These are phyloP conservation scores for Pulveroboletus sp. DNA, from an alignment of 1,284 basidiomycete species.

Conservation along the genomic window DNA sequence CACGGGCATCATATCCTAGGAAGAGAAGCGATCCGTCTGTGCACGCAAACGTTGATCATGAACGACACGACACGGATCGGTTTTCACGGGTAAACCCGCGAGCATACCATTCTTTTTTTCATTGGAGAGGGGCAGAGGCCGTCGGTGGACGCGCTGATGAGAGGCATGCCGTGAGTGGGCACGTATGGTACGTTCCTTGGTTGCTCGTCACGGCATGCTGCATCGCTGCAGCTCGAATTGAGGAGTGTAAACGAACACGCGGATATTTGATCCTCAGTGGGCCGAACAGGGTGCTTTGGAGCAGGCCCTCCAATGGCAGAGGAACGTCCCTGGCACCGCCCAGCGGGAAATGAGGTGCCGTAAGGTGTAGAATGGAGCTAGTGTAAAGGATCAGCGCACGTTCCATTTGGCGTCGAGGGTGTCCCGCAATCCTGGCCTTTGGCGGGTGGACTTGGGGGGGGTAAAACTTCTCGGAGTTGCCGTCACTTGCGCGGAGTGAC, in stretches of 20 bases:
- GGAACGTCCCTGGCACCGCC: not conserved
- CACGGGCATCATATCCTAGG: constrained; percentile 4
- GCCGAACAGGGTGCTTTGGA: not conserved
- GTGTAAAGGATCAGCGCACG: constrained; percentile 3
- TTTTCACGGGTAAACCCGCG: not conserved
- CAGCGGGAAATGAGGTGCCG: not conserved
- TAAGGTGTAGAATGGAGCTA: not conserved
- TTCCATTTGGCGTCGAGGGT: not conserved
- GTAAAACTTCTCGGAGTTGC: constrained; percentile 12
- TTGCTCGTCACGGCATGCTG: constrained; percentile 3
- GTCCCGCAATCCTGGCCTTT: too few species aligned
- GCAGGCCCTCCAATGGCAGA: not conserved
- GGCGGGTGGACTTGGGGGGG: too few species aligned
- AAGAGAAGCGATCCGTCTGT: constrained; percentile 9
- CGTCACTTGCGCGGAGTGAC: constrained; percentile 13
- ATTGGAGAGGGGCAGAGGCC: too few species aligned
- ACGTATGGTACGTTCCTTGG: not conserved
- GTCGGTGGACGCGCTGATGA: not conserved
- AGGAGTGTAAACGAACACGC: not conserved
- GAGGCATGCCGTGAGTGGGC: not conserved
- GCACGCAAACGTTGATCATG: constrained; percentile 25
- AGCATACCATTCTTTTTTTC: too few species aligned
- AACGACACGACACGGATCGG: constrained; percentile 3
- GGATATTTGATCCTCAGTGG: not conserved
- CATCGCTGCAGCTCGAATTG: not conserved